Percentiles rank a stretch among this genome's conserved stretches.
These are phyloP conservation scores for Heliocybe sulcata DNA, from an alignment of 1,284 basidiomycete species.

Conservation along the genomic window DNA sequence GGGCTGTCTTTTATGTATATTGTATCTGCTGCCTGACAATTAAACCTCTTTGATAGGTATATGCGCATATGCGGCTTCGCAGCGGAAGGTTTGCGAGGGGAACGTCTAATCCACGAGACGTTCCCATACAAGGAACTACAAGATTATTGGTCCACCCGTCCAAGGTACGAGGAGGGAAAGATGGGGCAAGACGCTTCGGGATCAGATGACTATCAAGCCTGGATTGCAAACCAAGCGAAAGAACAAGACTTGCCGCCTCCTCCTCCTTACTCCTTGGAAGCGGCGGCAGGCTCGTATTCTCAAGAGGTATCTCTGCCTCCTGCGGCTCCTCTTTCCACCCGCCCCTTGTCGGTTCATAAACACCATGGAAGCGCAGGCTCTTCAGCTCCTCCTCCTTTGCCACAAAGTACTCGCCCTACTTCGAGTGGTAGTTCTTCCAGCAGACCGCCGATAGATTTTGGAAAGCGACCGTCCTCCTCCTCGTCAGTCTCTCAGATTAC, in stretches of 20 bases:
- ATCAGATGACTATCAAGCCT: constrained; percentile 34
- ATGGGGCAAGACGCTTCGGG: constrained; percentile 22
- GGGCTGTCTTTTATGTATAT: too few relatives aligned
- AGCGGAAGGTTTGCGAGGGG: constrained; percentile 56
- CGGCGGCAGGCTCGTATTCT: constrained; percentile 9
- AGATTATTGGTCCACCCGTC: constrained; percentile 64
- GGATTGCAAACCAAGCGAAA: constrained; percentile 33
- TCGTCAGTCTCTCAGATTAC: not conserved
- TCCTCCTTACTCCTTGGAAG: constrained; percentile 61
- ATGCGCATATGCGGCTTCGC: constrained; percentile 73
- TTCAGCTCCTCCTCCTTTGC: not conserved
- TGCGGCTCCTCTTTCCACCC: not conserved
- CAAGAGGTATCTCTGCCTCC: not conserved
- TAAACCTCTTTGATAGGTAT: too few relatives aligned
- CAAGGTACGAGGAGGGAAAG: constrained; percentile 41
- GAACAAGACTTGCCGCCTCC: constrained; percentile 50
- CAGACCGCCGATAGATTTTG: not conserved
- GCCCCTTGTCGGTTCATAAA: not conserved
- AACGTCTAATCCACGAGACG: constrained; percentile 50
- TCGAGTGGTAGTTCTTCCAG: not conserved
- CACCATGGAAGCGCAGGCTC: not conserved
- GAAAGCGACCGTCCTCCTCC: not conserved
- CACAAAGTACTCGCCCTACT: not conserved
- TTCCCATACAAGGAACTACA: constrained; percentile 67
- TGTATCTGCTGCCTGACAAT: too few relatives aligned